Conservation (phyloP, 495 filamentous ascomycete genomes). For the Xylaria acuta region DNA sequence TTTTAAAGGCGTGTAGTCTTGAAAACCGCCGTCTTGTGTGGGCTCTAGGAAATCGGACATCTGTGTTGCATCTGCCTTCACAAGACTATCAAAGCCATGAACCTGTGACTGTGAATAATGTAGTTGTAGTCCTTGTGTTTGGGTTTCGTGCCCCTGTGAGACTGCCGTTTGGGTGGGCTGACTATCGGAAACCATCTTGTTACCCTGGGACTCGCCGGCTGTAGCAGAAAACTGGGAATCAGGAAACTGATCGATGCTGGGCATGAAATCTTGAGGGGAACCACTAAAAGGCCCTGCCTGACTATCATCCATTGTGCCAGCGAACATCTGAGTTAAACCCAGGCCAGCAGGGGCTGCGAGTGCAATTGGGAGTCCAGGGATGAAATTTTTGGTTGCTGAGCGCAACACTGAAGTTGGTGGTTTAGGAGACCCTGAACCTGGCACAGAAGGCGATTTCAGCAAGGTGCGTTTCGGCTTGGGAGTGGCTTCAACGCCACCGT, state of each 20-base stretch:
- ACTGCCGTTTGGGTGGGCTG: conserved; percentile 50
- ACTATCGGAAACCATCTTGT: conserved; percentile 69
- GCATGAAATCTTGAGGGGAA: conserved; percentile 48
- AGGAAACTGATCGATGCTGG: conserved; percentile 50
- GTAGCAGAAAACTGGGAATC: conserved; percentile 57
- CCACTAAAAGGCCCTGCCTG: conserved; percentile 41
- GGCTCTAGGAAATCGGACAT: conserved; percentile 70
- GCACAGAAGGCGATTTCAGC: conserved; percentile 45
- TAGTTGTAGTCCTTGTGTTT: conserved; percentile 58
- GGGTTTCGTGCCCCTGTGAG: conserved; percentile 42
- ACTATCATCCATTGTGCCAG: conserved; percentile 83
- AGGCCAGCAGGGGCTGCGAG: conserved; percentile 64
- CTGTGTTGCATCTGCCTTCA: conserved; percentile 60
- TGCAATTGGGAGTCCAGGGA: conserved; percentile 62
- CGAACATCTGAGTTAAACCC: conserved; percentile 89
- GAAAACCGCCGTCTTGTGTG: conserved; percentile 86
- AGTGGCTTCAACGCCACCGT: conserved; percentile 61
- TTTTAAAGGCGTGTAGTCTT: conserved; percentile 56
- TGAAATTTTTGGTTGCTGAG: conserved; percentile 63
- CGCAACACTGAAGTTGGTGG: conserved; percentile 61
- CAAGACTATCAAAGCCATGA: conserved; percentile 57
- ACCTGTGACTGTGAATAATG: conserved; percentile 61
- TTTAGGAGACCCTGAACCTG: conserved; percentile 48
- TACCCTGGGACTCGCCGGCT: conserved; percentile 52
- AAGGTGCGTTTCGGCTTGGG: conserved; percentile 46